Conservation (phyloP, 257 asterid species). For the Scutellaria barbata region DNA sequence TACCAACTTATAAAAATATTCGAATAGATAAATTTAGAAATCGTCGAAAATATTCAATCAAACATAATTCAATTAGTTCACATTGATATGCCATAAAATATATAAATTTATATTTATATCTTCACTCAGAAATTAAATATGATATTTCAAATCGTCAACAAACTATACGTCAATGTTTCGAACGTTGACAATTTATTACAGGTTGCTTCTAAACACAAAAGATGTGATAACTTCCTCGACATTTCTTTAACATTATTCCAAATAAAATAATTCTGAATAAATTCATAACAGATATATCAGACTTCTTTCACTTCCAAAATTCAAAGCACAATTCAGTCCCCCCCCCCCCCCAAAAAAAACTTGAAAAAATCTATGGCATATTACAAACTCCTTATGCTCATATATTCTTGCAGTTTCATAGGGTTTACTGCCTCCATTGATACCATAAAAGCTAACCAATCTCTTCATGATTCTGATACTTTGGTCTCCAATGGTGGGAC, state of each 20-base stretch:
- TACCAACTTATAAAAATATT: too few relatives aligned
- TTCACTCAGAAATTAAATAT: too few relatives aligned
- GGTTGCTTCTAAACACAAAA: too few relatives aligned
- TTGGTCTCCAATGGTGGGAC: conserved; percentile 39
- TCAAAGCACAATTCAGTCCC: background rate
- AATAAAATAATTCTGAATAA: background rate
- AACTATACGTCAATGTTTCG: too few relatives aligned
- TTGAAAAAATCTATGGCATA: background rate
- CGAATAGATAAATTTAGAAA: too few relatives aligned
- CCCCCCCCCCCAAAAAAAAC: too few relatives aligned
- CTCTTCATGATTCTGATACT: conserved; percentile 41
- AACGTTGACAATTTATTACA: too few relatives aligned
- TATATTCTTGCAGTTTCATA: background rate
- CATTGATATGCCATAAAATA: too few relatives aligned
- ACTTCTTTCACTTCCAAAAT: background rate
- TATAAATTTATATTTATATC: too few relatives aligned
- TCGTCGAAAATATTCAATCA: too few relatives aligned
- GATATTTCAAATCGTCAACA: too few relatives aligned
- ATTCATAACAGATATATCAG: background rate
- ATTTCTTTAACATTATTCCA: background rate
- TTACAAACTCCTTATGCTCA: background rate
- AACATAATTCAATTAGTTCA: too few relatives aligned
- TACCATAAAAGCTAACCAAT: conserved; percentile 32
- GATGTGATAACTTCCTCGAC: background rate
- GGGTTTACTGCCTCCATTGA: background rate